Evolutionary conservation across 176 grass and related monocot species (phyloP).

Genomic region (Juncus effusus): DNA sequence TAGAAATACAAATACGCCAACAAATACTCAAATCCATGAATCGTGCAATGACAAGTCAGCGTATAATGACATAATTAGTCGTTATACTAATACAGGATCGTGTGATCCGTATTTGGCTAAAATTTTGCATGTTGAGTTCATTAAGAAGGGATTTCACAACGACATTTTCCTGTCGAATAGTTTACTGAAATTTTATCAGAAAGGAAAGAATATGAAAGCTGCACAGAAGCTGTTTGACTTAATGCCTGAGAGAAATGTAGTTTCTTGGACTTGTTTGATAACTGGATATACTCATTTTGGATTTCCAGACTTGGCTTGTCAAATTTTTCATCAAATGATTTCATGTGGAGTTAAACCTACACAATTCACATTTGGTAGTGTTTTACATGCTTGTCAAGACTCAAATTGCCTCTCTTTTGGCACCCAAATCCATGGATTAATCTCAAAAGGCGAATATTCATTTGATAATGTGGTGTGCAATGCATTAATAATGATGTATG

Average conservation of each 20-base stretch:
- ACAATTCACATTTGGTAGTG: constrained; percentile 59
- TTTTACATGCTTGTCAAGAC: constrained; percentile 56
- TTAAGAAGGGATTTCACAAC: constrained; percentile 46
- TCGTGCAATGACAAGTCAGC: constrained; percentile 3
- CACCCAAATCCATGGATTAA: constrained; percentile 54
- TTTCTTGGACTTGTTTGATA: constrained; percentile 93
- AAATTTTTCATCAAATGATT: constrained; percentile 47
- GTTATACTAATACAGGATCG: constrained; percentile 8
- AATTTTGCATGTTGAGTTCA: constrained; percentile 45
- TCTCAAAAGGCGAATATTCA: constrained; percentile 38
- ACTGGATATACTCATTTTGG: constrained; percentile 59
- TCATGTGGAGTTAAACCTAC: constrained; percentile 39
- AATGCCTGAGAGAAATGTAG: constrained; percentile 53
- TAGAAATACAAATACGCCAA: too few relatives aligned
- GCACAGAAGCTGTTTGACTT: constrained; percentile 68
- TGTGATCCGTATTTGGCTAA: constrained; percentile 14
- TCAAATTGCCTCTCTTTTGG: constrained; percentile 37
- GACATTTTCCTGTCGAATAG: constrained; percentile 68
- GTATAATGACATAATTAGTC: constrained; percentile 13
- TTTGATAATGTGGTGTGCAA: constrained; percentile 56
- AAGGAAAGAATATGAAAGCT: constrained; percentile 60
- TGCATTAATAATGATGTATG: constrained; percentile 71
- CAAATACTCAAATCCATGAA: background rate
- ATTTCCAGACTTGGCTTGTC: constrained; percentile 29
- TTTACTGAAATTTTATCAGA: constrained; percentile 82